A percentile compares a stretch with the other conserved stretches of the same genome.
Evolutionary conservation across 306 rosid species (phyloP).

Genomic region (Arachis stenosperma): DNA sequence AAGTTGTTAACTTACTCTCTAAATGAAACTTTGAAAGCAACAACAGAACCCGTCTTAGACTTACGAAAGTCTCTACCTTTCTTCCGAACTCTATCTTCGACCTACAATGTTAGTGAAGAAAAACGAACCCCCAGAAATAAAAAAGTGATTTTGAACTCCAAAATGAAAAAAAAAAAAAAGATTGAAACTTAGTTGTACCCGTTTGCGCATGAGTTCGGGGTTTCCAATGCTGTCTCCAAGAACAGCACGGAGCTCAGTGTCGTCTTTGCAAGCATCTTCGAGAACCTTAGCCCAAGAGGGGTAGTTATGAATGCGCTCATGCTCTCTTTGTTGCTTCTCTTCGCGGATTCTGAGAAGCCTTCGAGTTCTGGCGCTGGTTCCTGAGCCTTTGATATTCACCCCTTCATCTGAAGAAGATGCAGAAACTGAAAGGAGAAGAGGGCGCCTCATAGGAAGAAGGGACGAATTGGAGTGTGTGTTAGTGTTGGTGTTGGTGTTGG

Average conservation of each 20-base stretch:
- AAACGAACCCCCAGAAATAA: background rate
- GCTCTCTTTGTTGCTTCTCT: slow-evolving; percentile 77
- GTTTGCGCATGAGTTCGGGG: slow-evolving; percentile 85
- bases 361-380: slow-evolving; percentile 82
- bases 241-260: slow-evolving; percentile 76
- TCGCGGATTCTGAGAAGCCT: slow-evolving; percentile 80
- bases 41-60: slow-evolving; percentile 84
- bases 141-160: background rate
- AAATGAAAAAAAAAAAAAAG: background rate
- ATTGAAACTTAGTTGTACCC: slow-evolving; percentile 42
- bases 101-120: slow-evolving; percentile 35
- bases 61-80: slow-evolving; percentile 79
- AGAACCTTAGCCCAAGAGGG: slow-evolving; percentile 94
- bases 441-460: background rate
- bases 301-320: slow-evolving; percentile 68
- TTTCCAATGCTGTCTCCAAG: slow-evolving; percentile 91
- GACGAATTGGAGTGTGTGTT: slow-evolving; percentile 5
- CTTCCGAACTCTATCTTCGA: slow-evolving; percentile 77
- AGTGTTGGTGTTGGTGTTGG: background rate
- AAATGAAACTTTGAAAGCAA: slow-evolving; percentile 94
- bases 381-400: slow-evolving; percentile 56
- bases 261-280: slow-evolving; percentile 84
- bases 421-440: slow-evolving; percentile 14
- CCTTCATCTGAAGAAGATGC: background rate
- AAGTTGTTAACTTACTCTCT: slow-evolving; percentile 83